Percentiles rank a stretch among this genome's conserved stretches.
Evolutionary conservation across 768 basidiomycete species (phyloP).

Genomic region (Lentinula boryana): DNA sequence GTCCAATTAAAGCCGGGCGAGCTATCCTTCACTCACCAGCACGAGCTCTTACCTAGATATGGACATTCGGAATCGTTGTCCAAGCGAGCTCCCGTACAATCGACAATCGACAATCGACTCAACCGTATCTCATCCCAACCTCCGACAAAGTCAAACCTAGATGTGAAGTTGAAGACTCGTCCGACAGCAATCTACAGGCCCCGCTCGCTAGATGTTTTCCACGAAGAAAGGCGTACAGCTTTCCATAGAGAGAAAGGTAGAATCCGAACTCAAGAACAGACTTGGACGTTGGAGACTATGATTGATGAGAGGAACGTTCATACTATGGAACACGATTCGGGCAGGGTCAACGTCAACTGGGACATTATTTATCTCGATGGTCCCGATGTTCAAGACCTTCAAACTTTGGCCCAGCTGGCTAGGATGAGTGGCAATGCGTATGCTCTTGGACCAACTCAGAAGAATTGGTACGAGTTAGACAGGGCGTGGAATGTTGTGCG

Average conservation of each 20-base stretch:
- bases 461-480: constrained; percentile 81
- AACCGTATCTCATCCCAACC: background rate
- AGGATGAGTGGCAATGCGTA: constrained; percentile 87
- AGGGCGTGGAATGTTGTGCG: constrained; percentile 60
- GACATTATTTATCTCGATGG: constrained; percentile 56
- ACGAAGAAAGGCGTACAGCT: constrained; percentile 41
- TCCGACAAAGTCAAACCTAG: background rate
- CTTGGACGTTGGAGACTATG: background rate
- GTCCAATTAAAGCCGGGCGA: background rate
- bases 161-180: constrained; percentile 29
- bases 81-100: background rate
- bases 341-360: constrained; percentile 53
- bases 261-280: background rate
- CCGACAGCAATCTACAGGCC: constrained; percentile 61
- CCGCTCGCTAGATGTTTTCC: constrained; percentile 40
- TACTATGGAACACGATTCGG: constrained; percentile 49
- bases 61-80: background rate
- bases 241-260: constrained; percentile 38
- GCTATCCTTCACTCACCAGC: background rate
- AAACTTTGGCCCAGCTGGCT: constrained; percentile 78
- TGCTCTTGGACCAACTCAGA: constrained; percentile 51
- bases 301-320: background rate
- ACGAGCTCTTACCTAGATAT: background rate
- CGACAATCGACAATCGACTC: background rate
- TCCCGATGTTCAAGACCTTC: constrained; percentile 74